Percentiles rank a stretch among this genome's conserved stretches.
These are phyloP conservation scores for Leccinum fibrillosum DNA, from an alignment of 768 basidiomycete species.

Conservation along the genomic window DNA sequence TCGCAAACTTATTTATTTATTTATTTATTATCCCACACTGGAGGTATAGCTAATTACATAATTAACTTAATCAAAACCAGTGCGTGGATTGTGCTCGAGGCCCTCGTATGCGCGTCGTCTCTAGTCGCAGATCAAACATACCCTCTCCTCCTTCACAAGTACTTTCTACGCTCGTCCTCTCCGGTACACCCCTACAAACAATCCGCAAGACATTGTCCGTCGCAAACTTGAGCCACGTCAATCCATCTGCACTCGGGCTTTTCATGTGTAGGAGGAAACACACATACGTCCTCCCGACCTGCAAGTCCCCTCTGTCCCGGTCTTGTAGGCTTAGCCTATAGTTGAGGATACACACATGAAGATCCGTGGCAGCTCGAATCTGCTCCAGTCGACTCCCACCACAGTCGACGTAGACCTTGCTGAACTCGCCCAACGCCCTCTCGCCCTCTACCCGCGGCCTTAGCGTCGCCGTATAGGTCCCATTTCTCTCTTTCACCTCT, in stretches of 20 bases:
- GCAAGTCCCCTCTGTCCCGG: constrained; percentile 3
- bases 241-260: not conserved
- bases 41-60: too few relatives aligned
- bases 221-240: constrained; percentile 23
- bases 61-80: not conserved
- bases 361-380: constrained; percentile 12
- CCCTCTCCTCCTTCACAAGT: not conserved
- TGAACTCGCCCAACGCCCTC: constrained; percentile 5
- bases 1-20: too few relatives aligned
- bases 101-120: constrained; percentile 10
- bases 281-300: constrained; percentile 16
- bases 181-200: constrained; percentile 6
- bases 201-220: constrained; percentile 24
- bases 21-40: too few relatives aligned
- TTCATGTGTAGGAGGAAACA: constrained; percentile 22
- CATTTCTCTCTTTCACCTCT: not conserved
- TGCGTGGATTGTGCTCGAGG: constrained; percentile 10
- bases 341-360: constrained; percentile 24
- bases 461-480: constrained; percentile 15
- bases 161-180: not conserved
- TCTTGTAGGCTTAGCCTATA: constrained; percentile 1
- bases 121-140: constrained; percentile 10
- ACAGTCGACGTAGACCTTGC: constrained; percentile 14
- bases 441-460: not conserved
- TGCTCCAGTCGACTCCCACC: constrained; percentile 13